Evolutionary conservation across 352 stramenopile genomes (phyloP).

Genomic region (Phytopythium montanum): DNA sequence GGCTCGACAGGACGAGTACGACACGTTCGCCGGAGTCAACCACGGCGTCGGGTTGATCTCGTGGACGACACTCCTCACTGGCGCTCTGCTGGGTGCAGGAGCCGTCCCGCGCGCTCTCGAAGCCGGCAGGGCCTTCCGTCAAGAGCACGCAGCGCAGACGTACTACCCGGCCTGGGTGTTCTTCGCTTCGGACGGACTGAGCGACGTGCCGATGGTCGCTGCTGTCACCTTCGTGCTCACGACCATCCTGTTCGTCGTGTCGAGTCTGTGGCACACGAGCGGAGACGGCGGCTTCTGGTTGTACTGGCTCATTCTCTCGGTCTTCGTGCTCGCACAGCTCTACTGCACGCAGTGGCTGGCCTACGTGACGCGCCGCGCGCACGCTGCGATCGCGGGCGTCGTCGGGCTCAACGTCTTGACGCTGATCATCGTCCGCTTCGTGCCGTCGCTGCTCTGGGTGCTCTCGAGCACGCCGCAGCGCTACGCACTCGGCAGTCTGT

Average conservation of each 20-base stretch:
- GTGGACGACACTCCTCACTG: conserved; percentile 19
- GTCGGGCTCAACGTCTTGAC: conserved; percentile 17
- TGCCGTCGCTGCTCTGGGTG: conserved; percentile 2
- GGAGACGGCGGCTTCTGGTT: conserved; percentile 15
- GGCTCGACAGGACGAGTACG: conserved; percentile 17
- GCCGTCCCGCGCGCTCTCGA: conserved; percentile 12
- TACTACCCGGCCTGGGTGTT: conserved; percentile 18
- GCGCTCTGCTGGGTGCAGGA: conserved; percentile 10
- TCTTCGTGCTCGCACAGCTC: conserved; percentile 16
- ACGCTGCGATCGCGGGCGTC: conserved; percentile 9
- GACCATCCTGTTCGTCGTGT: conserved; percentile 13
- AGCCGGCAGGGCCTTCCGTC: conserved; percentile 14
- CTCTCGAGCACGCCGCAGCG: conserved; percentile 15
- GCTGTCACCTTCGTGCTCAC: conserved; percentile 14
- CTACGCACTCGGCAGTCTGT: conserved; percentile 17
- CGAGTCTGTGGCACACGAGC: conserved; percentile 17
- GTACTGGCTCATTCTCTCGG: conserved; percentile 19
- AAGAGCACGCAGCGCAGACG: conserved; percentile 18
- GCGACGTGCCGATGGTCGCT: conserved; percentile 7
- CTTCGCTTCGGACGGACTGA: conserved; percentile 15
- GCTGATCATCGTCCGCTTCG: conserved; percentile 11
- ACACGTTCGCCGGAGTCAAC: conserved; percentile 24
- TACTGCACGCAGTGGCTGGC: conserved; percentile 27
- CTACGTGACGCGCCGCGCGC: conserved; percentile 6
- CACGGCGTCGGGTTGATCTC: conserved; percentile 18